Conservation (phyloP, 108 stramenopile species). For the Pseudonitzschia pungens region DNA sequence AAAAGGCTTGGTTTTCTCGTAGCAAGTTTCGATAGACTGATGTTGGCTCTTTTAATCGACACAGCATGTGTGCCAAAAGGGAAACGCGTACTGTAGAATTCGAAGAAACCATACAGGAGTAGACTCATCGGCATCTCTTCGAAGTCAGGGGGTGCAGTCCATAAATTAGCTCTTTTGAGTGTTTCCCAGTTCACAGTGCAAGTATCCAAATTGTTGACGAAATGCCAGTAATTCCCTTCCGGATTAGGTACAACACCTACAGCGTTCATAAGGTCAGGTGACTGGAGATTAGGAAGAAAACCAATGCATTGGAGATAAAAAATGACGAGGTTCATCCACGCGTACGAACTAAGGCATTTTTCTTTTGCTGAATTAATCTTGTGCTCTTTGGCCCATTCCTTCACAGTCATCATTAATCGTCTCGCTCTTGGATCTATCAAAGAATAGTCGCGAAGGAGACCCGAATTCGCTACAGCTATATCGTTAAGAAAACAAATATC, state of each 20-base stretch:
- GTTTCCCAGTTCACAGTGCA: constrained; percentile 47
- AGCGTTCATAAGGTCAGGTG: constrained; percentile 43
- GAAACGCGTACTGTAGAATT: constrained; percentile 63
- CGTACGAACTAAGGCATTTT: constrained; percentile 65
- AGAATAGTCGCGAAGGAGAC: constrained; percentile 76
- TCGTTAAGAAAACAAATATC: constrained; percentile 89
- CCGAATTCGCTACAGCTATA: constrained; percentile 79
- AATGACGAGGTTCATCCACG: constrained; percentile 79
- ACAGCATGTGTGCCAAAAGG: constrained; percentile 45
- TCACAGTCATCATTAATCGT: constrained; percentile 69
- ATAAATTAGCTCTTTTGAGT: constrained; percentile 26
- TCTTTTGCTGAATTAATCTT: constrained; percentile 63
- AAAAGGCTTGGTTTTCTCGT: constrained; percentile 40
- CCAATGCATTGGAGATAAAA: constrained; percentile 80
- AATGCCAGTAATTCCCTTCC: constrained; percentile 57
- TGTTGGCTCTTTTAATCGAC: constrained; percentile 54
- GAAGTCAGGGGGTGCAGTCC: constrained; percentile 40
- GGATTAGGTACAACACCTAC: constrained; percentile 44
- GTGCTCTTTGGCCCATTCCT: constrained; percentile 66
- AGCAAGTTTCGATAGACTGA: constrained; percentile 48
- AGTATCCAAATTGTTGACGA: constrained; percentile 64
- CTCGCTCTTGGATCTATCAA: constrained; percentile 58
- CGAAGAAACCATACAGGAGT: constrained; percentile 75
- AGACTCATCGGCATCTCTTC: constrained; percentile 38
- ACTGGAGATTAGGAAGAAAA: constrained; percentile 71